Evolutionary conservation across 2,329 filamentous ascomycete species (phyloP).

Genomic region (Fusarium bactridioides): DNA sequence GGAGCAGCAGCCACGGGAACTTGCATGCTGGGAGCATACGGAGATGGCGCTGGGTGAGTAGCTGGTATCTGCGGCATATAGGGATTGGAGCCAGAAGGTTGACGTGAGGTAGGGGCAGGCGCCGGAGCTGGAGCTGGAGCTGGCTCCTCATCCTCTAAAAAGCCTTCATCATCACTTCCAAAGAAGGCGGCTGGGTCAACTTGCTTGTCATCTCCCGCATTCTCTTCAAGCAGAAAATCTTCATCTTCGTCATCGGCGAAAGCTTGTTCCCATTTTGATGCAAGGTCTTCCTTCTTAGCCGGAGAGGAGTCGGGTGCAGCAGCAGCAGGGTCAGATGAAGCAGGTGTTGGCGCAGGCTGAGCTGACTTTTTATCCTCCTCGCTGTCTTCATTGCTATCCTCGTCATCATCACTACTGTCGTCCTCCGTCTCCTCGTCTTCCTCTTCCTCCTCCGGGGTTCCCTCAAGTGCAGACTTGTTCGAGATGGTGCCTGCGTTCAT

Average conservation of each 20-base stretch:
- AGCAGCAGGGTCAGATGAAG: conserved; percentile 36
- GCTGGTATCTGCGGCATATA: conserved; percentile 40
- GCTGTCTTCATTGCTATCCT: not conserved
- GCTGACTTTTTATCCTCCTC: conserved; percentile 26
- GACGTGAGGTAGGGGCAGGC: conserved; percentile 2
- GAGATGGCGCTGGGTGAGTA: conserved; percentile 25
- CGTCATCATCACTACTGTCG: not conserved
- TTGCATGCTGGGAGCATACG: conserved; percentile 35
- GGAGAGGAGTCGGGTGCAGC: conserved; percentile 34
- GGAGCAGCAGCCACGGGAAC: conserved; percentile 4
- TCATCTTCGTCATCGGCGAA: conserved; percentile 79
- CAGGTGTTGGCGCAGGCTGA: conserved; percentile 4
- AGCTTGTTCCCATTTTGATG: conserved; percentile 84
- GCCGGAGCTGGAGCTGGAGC: conserved; percentile 12
- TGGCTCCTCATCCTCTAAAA: conserved; percentile 72
- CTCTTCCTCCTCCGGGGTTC: conserved; percentile 41
- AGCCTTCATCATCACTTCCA: conserved; percentile 85
- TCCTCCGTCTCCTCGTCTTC: not conserved
- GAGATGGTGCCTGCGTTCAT: conserved; percentile 49
- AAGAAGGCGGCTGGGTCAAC: conserved; percentile 73
- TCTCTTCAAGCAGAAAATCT: conserved; percentile 68
- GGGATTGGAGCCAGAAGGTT: conserved; percentile 30
- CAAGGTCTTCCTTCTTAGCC: conserved; percentile 68
- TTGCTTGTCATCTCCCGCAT: conserved; percentile 51
- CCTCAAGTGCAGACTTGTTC: conserved; percentile 45